Base-by-base conservation (phyloP, 768 basidiomycete genomes). In the Kwoniella heveanensis region DNA sequence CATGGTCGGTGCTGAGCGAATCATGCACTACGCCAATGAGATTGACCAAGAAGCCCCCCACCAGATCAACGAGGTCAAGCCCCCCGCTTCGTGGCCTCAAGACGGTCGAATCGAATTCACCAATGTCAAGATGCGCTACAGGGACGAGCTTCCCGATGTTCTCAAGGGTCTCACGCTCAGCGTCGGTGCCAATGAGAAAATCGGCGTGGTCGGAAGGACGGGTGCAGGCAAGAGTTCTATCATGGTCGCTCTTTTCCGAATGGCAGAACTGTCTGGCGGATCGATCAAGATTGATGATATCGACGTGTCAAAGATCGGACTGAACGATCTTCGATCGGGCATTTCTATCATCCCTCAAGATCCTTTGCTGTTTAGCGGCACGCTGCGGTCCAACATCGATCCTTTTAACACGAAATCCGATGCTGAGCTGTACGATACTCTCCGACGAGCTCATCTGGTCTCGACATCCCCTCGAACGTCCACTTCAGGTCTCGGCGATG, bases 161-260 rank as follows among this genome's bases (percentile, higher is more conserved):
- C 82, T 97, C n/a, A 90, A 89, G 79, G 89, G 88, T 2, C 78
- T 97, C 51, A 85, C 84, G 13, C 85, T 97, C 84, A 81, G 81
- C 27, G 83, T 96, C 26, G 77, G 81, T 0, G 85, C 86, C 0
- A 89, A 90, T 4, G 93, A 97, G 81, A 94, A 95, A 81, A 87
- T 98, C 67, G 93, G 93, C 27, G 90, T 95, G 56, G 90, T 95
- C 51, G 91, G 92, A 54, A 71, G 86, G 78, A 84, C 73, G 1
- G 88, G 91, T 53, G 91, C 91, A 0, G 92, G 92, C 39, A 92
- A 95, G 80, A 90, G 88, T 19, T 90, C 90, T 0, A 88, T 97
- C 62, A 90, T 95, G 89, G 88, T 88, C 70, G 88, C 90, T 4
- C 82, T 96, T 0, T 94, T 88, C 80, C 86, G 92, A 22, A 82